These are phyloP conservation scores for Pontederia paniculata DNA, from an alignment of 176 grass and related monocot species.

Conservation along the genomic window DNA sequence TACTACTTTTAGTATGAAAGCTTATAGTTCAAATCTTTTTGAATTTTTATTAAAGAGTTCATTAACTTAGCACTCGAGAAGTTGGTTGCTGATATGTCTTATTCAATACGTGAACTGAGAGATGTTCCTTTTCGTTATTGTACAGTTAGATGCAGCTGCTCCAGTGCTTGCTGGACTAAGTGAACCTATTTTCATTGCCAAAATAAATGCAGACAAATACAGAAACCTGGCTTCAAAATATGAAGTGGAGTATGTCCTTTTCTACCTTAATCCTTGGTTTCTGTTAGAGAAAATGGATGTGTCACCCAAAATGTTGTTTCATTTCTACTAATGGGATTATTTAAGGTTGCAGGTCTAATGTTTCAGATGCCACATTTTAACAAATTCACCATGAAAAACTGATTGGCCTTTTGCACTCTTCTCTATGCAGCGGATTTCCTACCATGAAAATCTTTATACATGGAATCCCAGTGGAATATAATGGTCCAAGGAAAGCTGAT, in stretches of 20 bases:
- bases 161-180: conserved; percentile 50
- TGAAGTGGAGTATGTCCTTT: conserved; percentile 70
- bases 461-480: conserved; percentile 73
- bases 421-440: conserved; percentile 65
- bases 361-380: too few relatives aligned
- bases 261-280: conserved; percentile 12
- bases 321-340: neutral
- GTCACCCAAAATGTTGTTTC: neutral
- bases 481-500: conserved; percentile 80
- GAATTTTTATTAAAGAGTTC: too few relatives aligned
- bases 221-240: conserved; percentile 80
- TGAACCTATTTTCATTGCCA: conserved; percentile 64
- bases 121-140: conserved; percentile 1
- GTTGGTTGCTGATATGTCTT: neutral
- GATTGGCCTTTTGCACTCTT: neutral
- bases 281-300: neutral
- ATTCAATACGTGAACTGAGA: conserved; percentile 7
- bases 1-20: too few relatives aligned
- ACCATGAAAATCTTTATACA: conserved; percentile 89
- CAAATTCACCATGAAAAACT: neutral
- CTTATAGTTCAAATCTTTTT: too few relatives aligned
- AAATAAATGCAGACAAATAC: conserved; percentile 94
- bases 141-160: conserved; percentile 89
- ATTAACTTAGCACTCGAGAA: neutral
- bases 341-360: too few relatives aligned